Evolutionary conservation across 2,329 filamentous ascomycete genomes (phyloP).

Genomic region (Cytospora mali): DNA sequence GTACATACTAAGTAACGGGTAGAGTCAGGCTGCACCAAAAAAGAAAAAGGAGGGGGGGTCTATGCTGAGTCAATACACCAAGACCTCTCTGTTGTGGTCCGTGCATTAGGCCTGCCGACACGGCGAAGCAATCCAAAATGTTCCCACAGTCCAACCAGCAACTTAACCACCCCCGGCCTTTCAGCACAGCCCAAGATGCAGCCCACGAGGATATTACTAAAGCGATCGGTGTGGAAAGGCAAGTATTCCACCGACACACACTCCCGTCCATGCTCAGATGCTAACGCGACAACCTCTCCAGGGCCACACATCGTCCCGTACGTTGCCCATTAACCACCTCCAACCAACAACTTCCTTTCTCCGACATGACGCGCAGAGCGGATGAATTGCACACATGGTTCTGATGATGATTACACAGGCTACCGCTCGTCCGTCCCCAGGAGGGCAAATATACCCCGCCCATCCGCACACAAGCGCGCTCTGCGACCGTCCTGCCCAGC

Average conservation of each 20-base stretch:
- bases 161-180: not conserved
- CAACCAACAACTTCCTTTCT: not conserved
- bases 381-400: not conserved
- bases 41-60: no score
- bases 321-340: constrained; percentile 33
- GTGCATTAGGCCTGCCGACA: not conserved
- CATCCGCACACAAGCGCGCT: constrained; percentile 83
- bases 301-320: constrained; percentile 66
- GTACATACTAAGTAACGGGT: no score
- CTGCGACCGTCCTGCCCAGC: constrained; percentile 87
- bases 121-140: not conserved
- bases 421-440: constrained; percentile 65
- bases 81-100: not conserved
- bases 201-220: constrained; percentile 41
- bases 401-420: constrained; percentile 41
- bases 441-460: constrained; percentile 67
- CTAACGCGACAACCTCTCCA: constrained; percentile 38
- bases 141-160: not conserved
- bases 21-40: not conserved
- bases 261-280: not conserved
- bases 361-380: not conserved
- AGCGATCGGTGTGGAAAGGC: constrained; percentile 31
- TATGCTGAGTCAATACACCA: not conserved
- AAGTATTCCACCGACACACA: not conserved
- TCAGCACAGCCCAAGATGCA: constrained; percentile 37